phyloP scores from a whole-genome alignment of 139 green algal species.

The Trebouxia sp. region DNA sequence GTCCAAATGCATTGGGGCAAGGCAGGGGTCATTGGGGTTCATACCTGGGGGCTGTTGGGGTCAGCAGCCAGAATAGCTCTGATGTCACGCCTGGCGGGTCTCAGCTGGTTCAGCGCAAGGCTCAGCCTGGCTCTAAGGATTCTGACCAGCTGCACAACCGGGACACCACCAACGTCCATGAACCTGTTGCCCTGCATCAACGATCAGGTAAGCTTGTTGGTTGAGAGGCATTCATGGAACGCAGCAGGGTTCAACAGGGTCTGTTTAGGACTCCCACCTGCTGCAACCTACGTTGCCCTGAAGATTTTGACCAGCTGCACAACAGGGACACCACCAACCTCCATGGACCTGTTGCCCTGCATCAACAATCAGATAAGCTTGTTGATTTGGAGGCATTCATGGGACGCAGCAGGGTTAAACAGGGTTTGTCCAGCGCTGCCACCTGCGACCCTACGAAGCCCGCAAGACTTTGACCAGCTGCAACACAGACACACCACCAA shows the following conservation, averaged over 20 bases:
- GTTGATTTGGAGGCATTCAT: not conserved
- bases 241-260: not conserved
- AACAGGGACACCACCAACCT: constrained; percentile 4
- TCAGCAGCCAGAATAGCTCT: constrained; percentile 25
- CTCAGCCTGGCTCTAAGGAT: not conserved
- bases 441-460: no score
- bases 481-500: constrained; percentile 7
- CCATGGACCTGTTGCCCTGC: constrained; percentile 21
- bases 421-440: no score
- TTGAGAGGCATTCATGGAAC: not conserved
- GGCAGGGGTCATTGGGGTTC: not conserved
- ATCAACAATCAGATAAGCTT: not conserved
- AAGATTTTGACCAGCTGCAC: constrained; percentile 25
- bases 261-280: no score
- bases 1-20: not conserved
- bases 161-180: constrained; percentile 6
- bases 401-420: not conserved
- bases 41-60: constrained; percentile 30
- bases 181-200: constrained; percentile 18
- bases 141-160: constrained; percentile 20
- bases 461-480: constrained; percentile 23
- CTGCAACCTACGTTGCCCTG: no score
- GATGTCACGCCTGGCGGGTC: constrained; percentile 3
- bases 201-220: not conserved
- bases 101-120: not conserved